These are phyloP conservation scores for Boletus rufocinnamomeus DNA, from an alignment of 768 basidiomycete species.

Conservation along the genomic window DNA sequence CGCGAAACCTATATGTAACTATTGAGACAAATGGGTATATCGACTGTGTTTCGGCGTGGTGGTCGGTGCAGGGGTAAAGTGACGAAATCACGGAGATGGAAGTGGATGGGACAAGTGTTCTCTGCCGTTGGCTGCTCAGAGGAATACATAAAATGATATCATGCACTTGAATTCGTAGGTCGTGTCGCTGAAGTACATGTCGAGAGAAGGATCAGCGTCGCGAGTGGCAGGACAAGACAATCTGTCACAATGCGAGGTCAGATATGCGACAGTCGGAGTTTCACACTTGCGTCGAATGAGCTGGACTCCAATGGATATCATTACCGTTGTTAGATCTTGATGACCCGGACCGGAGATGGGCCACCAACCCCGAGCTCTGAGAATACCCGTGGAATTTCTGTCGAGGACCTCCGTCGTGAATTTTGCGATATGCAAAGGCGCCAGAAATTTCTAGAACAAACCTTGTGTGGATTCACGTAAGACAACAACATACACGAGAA, in stretches of 20 bases:
- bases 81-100: neutral
- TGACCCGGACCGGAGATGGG: no score
- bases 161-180: conserved; percentile 1
- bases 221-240: conserved; percentile 1
- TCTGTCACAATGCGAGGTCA: conserved; percentile 2
- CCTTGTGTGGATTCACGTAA: conserved; percentile 22
- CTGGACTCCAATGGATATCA: neutral
- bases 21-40: neutral
- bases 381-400: conserved; percentile 6
- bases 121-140: conserved; percentile 7
- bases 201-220: conserved; percentile 1
- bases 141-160: conserved; percentile 6
- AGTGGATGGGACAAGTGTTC: neutral
- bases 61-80: neutral
- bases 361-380: conserved; percentile 13
- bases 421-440: conserved; percentile 4
- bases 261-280: conserved; percentile 20
- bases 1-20: neutral
- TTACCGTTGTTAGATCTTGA: neutral
- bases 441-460: conserved; percentile 11
- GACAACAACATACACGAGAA: conserved; percentile 4
- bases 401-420: conserved; percentile 12
- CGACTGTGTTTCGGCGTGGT: neutral
- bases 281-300: neutral
- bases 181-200: neutral